Base-by-base conservation (phyloP, 768 basidiomycete genomes). In the Tylopilus rubrobrunneus region DNA sequence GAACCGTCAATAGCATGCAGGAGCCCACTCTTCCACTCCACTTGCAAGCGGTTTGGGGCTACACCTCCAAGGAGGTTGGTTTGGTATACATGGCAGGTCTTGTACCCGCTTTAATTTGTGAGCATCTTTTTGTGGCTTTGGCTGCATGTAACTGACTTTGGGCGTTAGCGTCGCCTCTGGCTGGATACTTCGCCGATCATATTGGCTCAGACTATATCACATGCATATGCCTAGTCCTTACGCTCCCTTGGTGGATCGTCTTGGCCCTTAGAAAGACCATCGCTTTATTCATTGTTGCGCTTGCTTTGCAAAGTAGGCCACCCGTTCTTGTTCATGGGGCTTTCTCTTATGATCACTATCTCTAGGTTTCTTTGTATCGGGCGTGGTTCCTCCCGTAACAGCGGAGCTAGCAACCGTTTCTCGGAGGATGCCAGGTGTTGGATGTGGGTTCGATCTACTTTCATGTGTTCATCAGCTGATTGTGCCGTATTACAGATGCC, bases 341-440 rank as follows among this genome's bases (percentile, higher is more conserved):
- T n/a, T 14, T 21, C 29, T 29, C 52, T 64, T 9, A 57, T 19
- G 11, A 34, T 36, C 7, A 41, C 45, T 21, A 19, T 45, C 8
- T 45, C 11, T 37, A 89, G 88, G 73, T 52, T 82, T 89, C 59
- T 87, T 85, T 64, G 70, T 76, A 1, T 78, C 83, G 3, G 83
- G 80, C 0, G 70, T 81, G 0, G 67, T 87, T 27, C 75, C 87
- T 4, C 85, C 86, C 0, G 53, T 88, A 15, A 86, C 78, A 7
- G 76, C 83, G 12, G 89, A 91, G 60, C 72, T 90, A 8, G 86
- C 87, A 11, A 70, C 76, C 9, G 80, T 86, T 1, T 74, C 85
- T 27, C 71, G 78, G 49, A 67, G 61, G 14, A 77, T 84, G 21
- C 77, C 78, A 34, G 86, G 86, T 4, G 75, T 90, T 36, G 88